Conservation (phyloP, 2,329 filamentous ascomycete species). For the Spiromastix sp. region DNA sequence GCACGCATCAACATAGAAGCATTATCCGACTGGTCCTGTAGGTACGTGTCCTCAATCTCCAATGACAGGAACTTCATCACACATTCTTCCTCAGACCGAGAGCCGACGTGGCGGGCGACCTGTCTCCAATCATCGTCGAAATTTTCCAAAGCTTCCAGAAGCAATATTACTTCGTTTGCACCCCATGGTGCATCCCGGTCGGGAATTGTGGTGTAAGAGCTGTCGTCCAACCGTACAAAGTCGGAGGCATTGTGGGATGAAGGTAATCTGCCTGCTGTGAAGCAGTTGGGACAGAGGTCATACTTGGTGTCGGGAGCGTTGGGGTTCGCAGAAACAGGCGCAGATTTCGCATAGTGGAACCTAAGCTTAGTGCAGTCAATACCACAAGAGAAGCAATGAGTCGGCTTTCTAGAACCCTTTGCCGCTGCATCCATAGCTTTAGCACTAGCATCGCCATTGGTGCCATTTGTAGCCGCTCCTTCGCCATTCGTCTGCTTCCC, state of each 20-base stretch:
- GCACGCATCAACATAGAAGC: conserved; percentile 59
- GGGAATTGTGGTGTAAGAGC: conserved; percentile 64
- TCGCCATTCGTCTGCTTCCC: conserved; percentile 62
- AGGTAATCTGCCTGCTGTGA: conserved; percentile 73
- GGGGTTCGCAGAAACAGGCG: conserved; percentile 47
- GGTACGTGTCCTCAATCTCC: conserved; percentile 94
- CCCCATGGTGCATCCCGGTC: conserved; percentile 86
- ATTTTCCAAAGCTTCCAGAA: conserved; percentile 82
- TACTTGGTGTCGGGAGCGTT: conserved; percentile 55
- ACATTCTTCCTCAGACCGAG: conserved; percentile 87
- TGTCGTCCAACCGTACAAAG: conserved; percentile 83
- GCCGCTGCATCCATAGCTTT: conserved; percentile 52
- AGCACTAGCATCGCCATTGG: conserved; percentile 47
- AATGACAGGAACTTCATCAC: conserved; percentile 93
- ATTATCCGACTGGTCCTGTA: conserved; percentile 62
- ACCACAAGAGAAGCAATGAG: conserved; percentile 84
- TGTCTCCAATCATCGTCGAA: conserved; percentile 95
- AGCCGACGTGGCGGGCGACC: conserved; percentile 85
- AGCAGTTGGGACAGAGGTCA: conserved; percentile 87
- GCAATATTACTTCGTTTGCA: conserved; percentile 75
- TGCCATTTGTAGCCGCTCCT: conserved; percentile 54
- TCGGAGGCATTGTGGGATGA: conserved; percentile 66
- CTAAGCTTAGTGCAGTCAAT: conserved; percentile 72
- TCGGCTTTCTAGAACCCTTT: conserved; percentile 53
- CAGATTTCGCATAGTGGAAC: conserved; percentile 59